Evolutionary conservation across 441 rosid genomes (phyloP).

Genomic region (Erodium trifolium): DNA sequence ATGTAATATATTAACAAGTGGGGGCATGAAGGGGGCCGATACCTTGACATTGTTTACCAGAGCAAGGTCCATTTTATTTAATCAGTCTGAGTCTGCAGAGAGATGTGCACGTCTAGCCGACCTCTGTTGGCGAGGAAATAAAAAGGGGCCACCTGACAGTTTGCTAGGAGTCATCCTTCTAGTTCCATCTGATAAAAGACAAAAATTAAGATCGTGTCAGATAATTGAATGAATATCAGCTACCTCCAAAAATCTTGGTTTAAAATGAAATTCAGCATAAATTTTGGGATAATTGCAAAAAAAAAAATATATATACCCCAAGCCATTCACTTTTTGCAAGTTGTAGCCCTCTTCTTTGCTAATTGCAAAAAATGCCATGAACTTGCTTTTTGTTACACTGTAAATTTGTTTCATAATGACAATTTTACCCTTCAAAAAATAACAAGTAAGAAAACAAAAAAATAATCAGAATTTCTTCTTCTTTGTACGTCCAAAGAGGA

Average conservation of each 20-base stretch:
- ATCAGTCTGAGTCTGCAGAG: conserved; percentile 11
- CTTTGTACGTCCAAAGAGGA: too few species aligned
- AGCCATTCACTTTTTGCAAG: too few species aligned
- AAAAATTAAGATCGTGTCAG: background rate
- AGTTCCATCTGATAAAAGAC: conserved; percentile 3
- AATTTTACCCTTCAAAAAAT: too few species aligned
- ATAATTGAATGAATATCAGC: background rate
- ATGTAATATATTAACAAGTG: background rate
- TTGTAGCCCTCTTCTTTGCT: too few species aligned
- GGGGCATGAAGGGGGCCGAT: background rate
- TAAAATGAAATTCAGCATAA: too few species aligned
- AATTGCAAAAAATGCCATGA: too few species aligned
- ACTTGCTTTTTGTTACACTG: too few species aligned
- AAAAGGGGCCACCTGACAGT: conserved; percentile 20
- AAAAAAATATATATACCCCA: too few species aligned
- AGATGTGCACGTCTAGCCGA: conserved; percentile 18
- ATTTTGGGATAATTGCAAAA: too few species aligned
- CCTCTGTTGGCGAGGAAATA: conserved; percentile 27
- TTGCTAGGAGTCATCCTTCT: conserved; percentile 5
- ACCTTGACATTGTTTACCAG: conserved; percentile 6
- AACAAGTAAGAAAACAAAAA: too few species aligned
- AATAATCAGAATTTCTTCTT: too few species aligned
- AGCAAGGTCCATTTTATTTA: conserved; percentile 7
- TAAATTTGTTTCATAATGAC: too few species aligned
- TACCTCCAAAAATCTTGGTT: background rate